Percentiles rank a stretch among this genome's conserved stretches.
Conservation (phyloP, 2,329 filamentous ascomycete genomes). For the Fusarium fujikuroi region DNA sequence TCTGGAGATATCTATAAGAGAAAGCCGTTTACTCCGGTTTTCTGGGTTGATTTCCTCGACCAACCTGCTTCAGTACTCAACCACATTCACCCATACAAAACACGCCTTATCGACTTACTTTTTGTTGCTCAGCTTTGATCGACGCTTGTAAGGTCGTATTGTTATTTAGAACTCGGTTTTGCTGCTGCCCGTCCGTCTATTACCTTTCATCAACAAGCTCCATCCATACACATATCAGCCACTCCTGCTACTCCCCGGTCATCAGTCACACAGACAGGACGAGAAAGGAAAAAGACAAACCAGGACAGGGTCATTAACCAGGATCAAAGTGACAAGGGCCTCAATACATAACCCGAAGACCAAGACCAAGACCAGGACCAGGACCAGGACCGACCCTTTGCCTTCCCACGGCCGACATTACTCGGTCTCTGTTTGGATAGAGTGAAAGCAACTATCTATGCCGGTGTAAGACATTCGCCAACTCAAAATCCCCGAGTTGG, state of each 20-base stretch:
- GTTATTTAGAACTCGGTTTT: slow-evolving; percentile 5
- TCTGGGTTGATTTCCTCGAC: slow-evolving; percentile 31
- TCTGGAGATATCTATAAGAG: slow-evolving; percentile 30
- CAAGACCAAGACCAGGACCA: slow-evolving; percentile 6
- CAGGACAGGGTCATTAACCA: slow-evolving; percentile 25
- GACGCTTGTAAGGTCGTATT: slow-evolving; percentile 13
- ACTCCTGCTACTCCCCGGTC: slow-evolving; percentile 29
- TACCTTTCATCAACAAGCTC: slow-evolving; percentile 20
- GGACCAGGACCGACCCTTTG: slow-evolving; percentile 11
- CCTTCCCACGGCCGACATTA: slow-evolving; percentile 20
- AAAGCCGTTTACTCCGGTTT: slow-evolving; percentile 44
- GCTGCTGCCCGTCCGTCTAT: slow-evolving; percentile 9
- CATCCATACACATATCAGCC: slow-evolving; percentile 18
- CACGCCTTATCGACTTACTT: not conserved
- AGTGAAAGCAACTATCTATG: slow-evolving; percentile 18
- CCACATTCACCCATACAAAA: not conserved
- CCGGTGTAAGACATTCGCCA: slow-evolving; percentile 42
- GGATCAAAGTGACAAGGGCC: slow-evolving; percentile 21
- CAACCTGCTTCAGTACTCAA: slow-evolving; percentile 11
- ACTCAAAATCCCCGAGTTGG: slow-evolving; percentile 42
- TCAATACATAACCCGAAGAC: slow-evolving; percentile 10
- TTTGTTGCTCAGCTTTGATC: slow-evolving; percentile 14
- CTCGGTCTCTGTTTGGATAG: slow-evolving; percentile 18
- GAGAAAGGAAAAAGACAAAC: slow-evolving; percentile 30
- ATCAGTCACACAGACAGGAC: slow-evolving; percentile 33